phyloP scores from a whole-genome alignment of 371 early-diverging fungal species.

The Capillidium heterosporum region DNA sequence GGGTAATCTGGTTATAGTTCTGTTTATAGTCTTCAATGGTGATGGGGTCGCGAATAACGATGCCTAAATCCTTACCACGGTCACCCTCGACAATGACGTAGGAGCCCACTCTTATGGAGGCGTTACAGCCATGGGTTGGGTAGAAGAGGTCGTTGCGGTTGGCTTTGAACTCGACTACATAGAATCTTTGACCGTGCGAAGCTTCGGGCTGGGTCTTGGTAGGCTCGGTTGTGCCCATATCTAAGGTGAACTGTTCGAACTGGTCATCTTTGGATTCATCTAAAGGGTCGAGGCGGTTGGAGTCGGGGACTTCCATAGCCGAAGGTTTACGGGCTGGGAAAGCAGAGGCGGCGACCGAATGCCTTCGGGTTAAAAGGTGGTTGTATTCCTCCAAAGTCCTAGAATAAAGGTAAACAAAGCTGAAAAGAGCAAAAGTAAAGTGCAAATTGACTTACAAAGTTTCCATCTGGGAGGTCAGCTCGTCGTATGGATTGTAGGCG shows the following conservation, averaged over 20 bases:
- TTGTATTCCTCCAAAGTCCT: conserved; percentile 8
- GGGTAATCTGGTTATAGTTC: conserved; percentile 3
- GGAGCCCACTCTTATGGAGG: conserved; percentile 40
- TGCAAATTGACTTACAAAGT: conserved; percentile 3
- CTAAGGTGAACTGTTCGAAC: conserved; percentile 11
- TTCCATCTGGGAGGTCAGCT: background rate
- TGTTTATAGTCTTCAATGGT: conserved; percentile 18
- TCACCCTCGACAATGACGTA: conserved; percentile 91
- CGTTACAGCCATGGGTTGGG: conserved; percentile 24
- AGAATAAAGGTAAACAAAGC: background rate
- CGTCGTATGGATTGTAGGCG: conserved; percentile 2
- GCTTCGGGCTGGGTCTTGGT: conserved; percentile 21
- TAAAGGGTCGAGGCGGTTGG: conserved; percentile 3
- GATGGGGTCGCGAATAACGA: conserved; percentile 43
- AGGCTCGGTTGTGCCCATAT: conserved; percentile 7
- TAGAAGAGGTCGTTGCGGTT: conserved; percentile 68
- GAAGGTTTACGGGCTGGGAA: conserved; percentile 9
- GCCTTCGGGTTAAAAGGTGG: conserved; percentile 17
- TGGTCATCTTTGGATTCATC: conserved; percentile 14
- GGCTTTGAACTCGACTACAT: conserved; percentile 74
- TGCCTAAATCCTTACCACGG: conserved; percentile 87
- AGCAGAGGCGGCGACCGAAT: conserved; percentile 22
- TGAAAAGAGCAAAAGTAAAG: background rate
- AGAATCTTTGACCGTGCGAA: conserved; percentile 32
- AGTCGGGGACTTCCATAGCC: background rate